Percentiles rank a stretch among this genome's conserved stretches.
Conservation (phyloP, 768 basidiomycete species). For the Strobilomyces dryophilus region DNA sequence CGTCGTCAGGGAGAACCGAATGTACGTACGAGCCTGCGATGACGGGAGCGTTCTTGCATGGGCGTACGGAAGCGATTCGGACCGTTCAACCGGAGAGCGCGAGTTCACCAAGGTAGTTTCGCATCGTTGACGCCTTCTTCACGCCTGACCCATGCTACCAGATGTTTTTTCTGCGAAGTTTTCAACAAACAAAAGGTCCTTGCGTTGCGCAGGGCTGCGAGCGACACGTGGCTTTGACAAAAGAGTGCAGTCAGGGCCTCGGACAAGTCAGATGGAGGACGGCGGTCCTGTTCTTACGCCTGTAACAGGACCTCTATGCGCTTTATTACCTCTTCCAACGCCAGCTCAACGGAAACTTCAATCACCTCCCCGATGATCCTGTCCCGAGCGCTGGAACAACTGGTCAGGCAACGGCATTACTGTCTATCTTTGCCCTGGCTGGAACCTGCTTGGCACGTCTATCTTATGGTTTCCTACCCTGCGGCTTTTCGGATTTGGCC, state of each 20-base stretch:
- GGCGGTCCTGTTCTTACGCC: neutral
- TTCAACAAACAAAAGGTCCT: slow-evolving; percentile 63
- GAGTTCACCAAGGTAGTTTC: slow-evolving; percentile 70
- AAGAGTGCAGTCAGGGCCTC: slow-evolving; percentile 83
- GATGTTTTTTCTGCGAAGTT: slow-evolving; percentile 86
- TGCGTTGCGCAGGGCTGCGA: slow-evolving; percentile 82
- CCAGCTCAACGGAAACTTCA: slow-evolving; percentile 51
- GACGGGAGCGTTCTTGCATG: slow-evolving; percentile 95
- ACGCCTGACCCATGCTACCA: slow-evolving; percentile 25
- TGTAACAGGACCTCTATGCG: slow-evolving; percentile 73
- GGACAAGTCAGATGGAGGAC: slow-evolving; percentile 56
- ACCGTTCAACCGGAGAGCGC: slow-evolving; percentile 82
- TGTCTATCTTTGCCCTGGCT: slow-evolving; percentile 82
- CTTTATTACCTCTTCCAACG: slow-evolving; percentile 89
- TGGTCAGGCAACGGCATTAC: slow-evolving; percentile 30
- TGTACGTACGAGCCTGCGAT: slow-evolving; percentile 98
- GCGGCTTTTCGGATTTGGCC: slow-evolving; percentile 90
- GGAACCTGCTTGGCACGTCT: slow-evolving; percentile 73
- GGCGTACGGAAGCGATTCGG: slow-evolving; percentile 91
- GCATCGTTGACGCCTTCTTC: neutral
- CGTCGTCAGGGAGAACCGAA: slow-evolving; percentile 62
- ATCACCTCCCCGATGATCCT: slow-evolving; percentile 36
- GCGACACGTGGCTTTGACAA: slow-evolving; percentile 78
- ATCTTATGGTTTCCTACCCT: slow-evolving; percentile 93
- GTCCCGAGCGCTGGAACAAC: slow-evolving; percentile 17